Evolutionary conservation across 202 grass and related monocot species (phyloP).

Genomic region (Schoenoplectus triqueter): DNA sequence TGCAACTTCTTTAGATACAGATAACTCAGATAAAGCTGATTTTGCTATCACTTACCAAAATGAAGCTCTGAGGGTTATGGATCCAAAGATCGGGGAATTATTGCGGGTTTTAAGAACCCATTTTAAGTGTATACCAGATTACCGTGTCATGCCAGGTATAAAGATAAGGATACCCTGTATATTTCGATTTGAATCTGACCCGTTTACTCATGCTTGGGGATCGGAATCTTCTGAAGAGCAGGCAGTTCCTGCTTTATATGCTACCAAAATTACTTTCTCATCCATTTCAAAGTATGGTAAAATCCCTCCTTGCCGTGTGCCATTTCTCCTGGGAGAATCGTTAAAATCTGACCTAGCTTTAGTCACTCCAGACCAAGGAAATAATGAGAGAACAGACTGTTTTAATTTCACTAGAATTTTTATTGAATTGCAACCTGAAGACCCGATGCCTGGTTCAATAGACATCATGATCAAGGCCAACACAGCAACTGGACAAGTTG

Average conservation of each 20-base stretch:
- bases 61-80: conserved; percentile 72
- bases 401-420: conserved; percentile 48
- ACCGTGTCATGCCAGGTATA: conserved; percentile 59
- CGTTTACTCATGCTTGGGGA: conserved; percentile 61
- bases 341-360: conserved; percentile 54
- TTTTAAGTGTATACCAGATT: conserved; percentile 80
- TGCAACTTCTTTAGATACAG: conserved; percentile 44
- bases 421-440: conserved; percentile 81
- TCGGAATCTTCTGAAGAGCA: conserved; percentile 51
- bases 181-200: conserved; percentile 81
- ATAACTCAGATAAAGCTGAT: conserved; percentile 44
- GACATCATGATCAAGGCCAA: conserved; percentile 73
- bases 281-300: conserved; percentile 72
- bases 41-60: conserved; percentile 50
- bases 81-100: conserved; percentile 69
- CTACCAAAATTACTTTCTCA: conserved; percentile 65
- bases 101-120: conserved; percentile 71
- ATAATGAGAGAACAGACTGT: conserved; percentile 47
- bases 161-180: conserved; percentile 86
- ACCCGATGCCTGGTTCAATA: conserved; percentile 85
- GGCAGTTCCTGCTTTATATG: conserved; percentile 70
- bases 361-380: conserved; percentile 47
- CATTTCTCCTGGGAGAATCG: conserved; percentile 75
- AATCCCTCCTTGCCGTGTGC: conserved; percentile 72
- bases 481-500: conserved; percentile 67